phyloP scores from a whole-genome alignment of 331 rosid genomes.

The Ulmus americana region DNA sequence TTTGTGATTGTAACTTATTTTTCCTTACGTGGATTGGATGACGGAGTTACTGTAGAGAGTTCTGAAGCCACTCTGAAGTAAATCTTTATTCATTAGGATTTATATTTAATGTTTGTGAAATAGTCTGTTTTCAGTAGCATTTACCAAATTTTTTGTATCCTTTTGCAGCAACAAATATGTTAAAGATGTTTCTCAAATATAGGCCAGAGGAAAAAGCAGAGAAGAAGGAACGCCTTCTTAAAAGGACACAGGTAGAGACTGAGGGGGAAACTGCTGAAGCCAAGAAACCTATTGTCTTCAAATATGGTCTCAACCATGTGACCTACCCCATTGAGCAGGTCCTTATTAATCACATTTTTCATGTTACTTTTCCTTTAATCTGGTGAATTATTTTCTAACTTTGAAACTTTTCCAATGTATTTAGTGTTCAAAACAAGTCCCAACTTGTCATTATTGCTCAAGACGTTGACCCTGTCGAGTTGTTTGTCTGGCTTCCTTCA shows the following conservation, averaged over 20 bases:
- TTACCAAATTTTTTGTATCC: no score
- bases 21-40: no score
- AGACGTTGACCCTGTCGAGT: conserved; percentile 44
- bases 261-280: conserved; percentile 30
- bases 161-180: conserved; percentile 27
- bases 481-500: conserved; percentile 51
- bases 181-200: conserved; percentile 41
- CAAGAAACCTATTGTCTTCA: conserved; percentile 36
- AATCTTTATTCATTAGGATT: no score
- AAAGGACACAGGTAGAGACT: conserved; percentile 31
- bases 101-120: no score
- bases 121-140: background rate
- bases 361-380: background rate
- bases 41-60: no score
- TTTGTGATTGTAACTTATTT: no score
- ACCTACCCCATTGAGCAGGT: conserved; percentile 44
- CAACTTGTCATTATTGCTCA: conserved; percentile 47
- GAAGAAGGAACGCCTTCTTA: conserved; percentile 32
- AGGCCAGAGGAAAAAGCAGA: conserved; percentile 39
- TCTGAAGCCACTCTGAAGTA: no score
- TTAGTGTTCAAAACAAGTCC: conserved; percentile 37
- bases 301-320: conserved; percentile 40
- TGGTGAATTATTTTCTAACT: background rate
- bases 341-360: background rate
- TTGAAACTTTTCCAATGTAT: background rate